Conservation (phyloP, 768 basidiomycete genomes). For the Serendipita indica region DNA sequence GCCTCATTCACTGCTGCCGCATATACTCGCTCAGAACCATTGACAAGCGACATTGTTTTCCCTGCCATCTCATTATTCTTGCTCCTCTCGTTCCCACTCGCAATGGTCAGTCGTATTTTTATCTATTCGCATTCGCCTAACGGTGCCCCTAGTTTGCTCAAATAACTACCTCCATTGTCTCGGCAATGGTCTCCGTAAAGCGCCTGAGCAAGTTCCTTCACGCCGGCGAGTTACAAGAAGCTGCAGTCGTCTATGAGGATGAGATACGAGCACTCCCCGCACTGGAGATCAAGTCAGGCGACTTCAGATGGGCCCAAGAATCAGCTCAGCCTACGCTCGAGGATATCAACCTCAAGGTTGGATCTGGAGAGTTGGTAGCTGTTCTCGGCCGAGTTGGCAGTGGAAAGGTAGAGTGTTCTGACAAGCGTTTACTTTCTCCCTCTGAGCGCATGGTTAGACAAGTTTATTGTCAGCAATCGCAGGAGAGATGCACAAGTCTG, state of each 20-base stretch:
- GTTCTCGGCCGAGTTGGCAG: constrained; percentile 80
- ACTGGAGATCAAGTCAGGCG: constrained; percentile 54
- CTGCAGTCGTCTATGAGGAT: constrained; percentile 36
- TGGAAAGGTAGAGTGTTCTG: constrained; percentile 54
- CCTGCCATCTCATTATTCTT: constrained; percentile 88
- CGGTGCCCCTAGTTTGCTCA: constrained; percentile 37
- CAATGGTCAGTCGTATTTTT: constrained; percentile 40
- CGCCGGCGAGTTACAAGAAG: constrained; percentile 68
- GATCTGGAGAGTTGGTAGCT: constrained; percentile 74
- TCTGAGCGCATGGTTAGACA: constrained; percentile 35
- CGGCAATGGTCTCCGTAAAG: constrained; percentile 68
- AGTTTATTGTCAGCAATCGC: constrained; percentile 67
- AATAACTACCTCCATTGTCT: constrained; percentile 69
- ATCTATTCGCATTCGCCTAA: background rate
- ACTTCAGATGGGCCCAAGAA: constrained; percentile 58
- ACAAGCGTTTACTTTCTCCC: constrained; percentile 11
- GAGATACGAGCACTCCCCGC: constrained; percentile 24
- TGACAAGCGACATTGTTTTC: constrained; percentile 88
- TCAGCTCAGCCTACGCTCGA: constrained; percentile 47
- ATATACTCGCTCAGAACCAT: constrained; percentile 39
- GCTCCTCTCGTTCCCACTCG: constrained; percentile 73
- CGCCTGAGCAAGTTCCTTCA: constrained; percentile 63
- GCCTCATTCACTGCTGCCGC: constrained; percentile 70
- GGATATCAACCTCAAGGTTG: constrained; percentile 56
- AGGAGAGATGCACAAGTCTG: constrained; percentile 68